These are phyloP conservation scores for Odontarrhena argentea DNA, from an alignment of 345 rosid genomes.

Conservation along the genomic window DNA sequence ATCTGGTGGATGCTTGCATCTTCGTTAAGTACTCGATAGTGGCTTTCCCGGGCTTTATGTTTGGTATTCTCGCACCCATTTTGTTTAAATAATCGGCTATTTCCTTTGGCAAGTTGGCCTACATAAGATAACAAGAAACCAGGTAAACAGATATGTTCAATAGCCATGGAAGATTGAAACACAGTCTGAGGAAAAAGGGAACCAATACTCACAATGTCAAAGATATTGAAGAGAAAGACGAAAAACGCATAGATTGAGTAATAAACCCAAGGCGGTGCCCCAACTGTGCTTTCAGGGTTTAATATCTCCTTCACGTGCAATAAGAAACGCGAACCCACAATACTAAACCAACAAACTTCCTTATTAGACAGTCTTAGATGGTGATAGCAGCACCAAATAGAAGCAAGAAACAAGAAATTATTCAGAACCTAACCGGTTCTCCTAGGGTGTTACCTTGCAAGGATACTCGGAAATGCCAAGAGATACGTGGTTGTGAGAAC, in stretches of 20 bases:
- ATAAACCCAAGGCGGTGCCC: slow-evolving; percentile 93
- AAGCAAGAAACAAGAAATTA: slow-evolving; percentile 18
- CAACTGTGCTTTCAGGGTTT: slow-evolving; percentile 81
- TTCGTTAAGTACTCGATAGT: slow-evolving; percentile 78
- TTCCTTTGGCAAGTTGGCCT: slow-evolving; percentile 99
- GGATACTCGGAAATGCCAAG: slow-evolving; percentile 85
- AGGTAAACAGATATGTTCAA: background rate
- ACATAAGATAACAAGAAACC: slow-evolving; percentile 18
- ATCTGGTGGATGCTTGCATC: slow-evolving; percentile 94
- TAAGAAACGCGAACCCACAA: slow-evolving; percentile 79
- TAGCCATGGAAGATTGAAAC: slow-evolving; percentile 18
- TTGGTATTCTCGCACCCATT: slow-evolving; percentile 99
- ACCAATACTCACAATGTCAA: slow-evolving; percentile 81
- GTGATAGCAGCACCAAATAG: background rate
- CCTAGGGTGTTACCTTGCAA: slow-evolving; percentile 64
- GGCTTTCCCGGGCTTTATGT: slow-evolving; percentile 92
- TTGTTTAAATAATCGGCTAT: slow-evolving; percentile 91
- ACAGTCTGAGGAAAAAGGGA: background rate
- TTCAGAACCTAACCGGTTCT: background rate
- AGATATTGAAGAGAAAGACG: slow-evolving; percentile 89
- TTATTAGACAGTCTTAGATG: slow-evolving; percentile 39
- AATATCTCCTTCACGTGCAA: slow-evolving; percentile 74
- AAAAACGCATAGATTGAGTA: slow-evolving; percentile 84
- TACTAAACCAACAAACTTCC: slow-evolving; percentile 49
- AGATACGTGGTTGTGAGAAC: slow-evolving; percentile 88